A percentile compares a stretch with the other conserved stretches of the same genome.
phyloP scores from a whole-genome alignment of 768 basidiomycete genomes.

The Suillus spraguei region DNA sequence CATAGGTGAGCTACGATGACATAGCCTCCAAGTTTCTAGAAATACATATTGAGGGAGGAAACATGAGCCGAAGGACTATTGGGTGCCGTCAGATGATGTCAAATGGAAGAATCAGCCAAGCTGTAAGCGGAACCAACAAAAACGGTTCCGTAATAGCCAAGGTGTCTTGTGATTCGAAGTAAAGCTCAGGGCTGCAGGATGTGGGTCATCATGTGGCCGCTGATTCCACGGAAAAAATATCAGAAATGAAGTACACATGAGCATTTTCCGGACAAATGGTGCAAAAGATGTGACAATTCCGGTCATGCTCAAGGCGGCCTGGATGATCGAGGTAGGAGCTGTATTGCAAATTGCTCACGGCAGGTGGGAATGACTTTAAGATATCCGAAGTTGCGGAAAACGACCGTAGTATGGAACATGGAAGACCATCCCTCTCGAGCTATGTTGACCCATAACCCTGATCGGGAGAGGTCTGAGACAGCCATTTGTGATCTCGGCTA shows the following conservation, averaged over 20 bases:
- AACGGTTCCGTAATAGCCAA: conserved; percentile 54
- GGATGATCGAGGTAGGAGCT: too few species aligned
- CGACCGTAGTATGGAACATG: too few species aligned
- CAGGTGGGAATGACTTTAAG: too few species aligned
- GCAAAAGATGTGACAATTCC: conserved; percentile 53
- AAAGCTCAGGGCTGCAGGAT: conserved; percentile 31
- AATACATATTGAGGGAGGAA: conserved; percentile 43
- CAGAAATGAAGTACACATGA: not conserved
- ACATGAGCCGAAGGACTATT: conserved; percentile 62
- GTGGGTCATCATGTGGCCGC: conserved; percentile 29
- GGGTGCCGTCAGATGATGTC: conserved; percentile 40
- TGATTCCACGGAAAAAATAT: conserved; percentile 40
- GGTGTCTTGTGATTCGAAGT: conserved; percentile 44
- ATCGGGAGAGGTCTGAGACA: too few species aligned
- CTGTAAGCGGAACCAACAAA: conserved; percentile 42
- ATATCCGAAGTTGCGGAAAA: too few species aligned
- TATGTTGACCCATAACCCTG: too few species aligned
- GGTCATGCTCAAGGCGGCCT: too few species aligned
- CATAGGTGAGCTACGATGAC: conserved; percentile 44
- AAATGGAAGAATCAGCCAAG: not conserved
- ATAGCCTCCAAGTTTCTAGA: conserved; percentile 1
- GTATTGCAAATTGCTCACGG: conserved; percentile 36
- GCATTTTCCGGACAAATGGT: too few species aligned
- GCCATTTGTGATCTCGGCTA: too few species aligned
- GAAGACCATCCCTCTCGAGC: too few species aligned